phyloP scores from a whole-genome alignment of 1,139 yeast genomes.

The Saccharomycopsis phalli region DNA sequence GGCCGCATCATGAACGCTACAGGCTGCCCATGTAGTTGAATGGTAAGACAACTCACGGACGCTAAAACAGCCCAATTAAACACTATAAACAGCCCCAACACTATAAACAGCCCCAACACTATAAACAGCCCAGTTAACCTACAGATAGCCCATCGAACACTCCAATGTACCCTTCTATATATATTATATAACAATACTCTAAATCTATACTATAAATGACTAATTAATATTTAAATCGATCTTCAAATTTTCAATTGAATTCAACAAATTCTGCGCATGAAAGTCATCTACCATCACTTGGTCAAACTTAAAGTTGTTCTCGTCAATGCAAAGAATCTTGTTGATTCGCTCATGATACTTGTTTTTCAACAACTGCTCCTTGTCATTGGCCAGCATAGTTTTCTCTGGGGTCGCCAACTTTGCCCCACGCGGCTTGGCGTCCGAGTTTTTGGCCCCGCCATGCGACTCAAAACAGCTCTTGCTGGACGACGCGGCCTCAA shows the following conservation, averaged over 20 bases:
- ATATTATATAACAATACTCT: too few relatives aligned
- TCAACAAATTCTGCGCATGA: slow-evolving; percentile 18
- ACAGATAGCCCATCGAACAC: too few relatives aligned
- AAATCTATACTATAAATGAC: neutral
- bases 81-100: too few relatives aligned
- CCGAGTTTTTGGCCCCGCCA: neutral
- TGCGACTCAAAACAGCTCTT: neutral
- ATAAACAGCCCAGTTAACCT: too few relatives aligned
- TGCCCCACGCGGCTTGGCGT: neutral
- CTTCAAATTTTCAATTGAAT: slow-evolving; percentile 18
- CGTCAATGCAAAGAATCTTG: slow-evolving; percentile 15
- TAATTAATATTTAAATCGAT: slow-evolving; percentile 14
- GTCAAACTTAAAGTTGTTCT: slow-evolving; percentile 12
- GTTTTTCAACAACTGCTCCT: slow-evolving; percentile 5
- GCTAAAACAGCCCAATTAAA: too few relatives aligned
- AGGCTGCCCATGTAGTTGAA: too few relatives aligned
- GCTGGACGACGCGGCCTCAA: neutral
- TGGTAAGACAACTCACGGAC: too few relatives aligned
- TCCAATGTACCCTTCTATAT: too few relatives aligned
- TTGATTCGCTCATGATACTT: slow-evolving; percentile 16
- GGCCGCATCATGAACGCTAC: too few relatives aligned
- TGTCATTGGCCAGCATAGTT: neutral
- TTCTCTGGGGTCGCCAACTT: neutral
- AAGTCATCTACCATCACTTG: slow-evolving; percentile 17
- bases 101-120: too few relatives aligned